phyloP scores from a whole-genome alignment of 2,329 filamentous ascomycete species.

The Fusarium phyllophilum region DNA sequence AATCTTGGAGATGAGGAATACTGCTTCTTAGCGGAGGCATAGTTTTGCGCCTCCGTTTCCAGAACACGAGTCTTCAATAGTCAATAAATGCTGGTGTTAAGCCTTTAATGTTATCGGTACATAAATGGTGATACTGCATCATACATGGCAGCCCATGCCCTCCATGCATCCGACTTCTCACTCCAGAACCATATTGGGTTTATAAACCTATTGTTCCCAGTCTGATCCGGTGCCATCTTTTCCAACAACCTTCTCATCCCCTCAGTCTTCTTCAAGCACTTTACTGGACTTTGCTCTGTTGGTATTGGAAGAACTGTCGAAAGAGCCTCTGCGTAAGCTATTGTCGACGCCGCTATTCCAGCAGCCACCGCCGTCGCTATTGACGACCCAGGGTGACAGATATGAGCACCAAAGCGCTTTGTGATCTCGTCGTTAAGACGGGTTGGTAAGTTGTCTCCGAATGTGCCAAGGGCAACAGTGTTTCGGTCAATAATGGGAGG shows the following conservation, averaged over 20 bases:
- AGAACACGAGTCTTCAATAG: fast-evolving
- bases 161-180: neutral
- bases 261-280: neutral
- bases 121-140: neutral
- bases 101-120: neutral
- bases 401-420: fast-evolving
- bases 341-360: neutral
- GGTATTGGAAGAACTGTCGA: neutral
- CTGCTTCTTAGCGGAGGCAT: neutral
- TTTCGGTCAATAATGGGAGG: fast-evolving
- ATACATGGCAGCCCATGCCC: neutral
- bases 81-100: fast-evolving
- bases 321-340: neutral
- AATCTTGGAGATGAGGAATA: neutral
- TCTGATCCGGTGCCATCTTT: neutral
- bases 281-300: fast-evolving
- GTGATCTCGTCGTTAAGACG: neutral
- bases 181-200: neutral
- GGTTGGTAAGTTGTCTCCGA: neutral
- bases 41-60: neutral
- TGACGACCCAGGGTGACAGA: neutral
- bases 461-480: fast-evolving
- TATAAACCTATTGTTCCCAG: neutral
- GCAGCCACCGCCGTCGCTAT: neutral
- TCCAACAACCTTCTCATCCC: neutral